Base-by-base conservation (phyloP, 495 filamentous ascomycete species). In the Penicillium chermesinum region DNA sequence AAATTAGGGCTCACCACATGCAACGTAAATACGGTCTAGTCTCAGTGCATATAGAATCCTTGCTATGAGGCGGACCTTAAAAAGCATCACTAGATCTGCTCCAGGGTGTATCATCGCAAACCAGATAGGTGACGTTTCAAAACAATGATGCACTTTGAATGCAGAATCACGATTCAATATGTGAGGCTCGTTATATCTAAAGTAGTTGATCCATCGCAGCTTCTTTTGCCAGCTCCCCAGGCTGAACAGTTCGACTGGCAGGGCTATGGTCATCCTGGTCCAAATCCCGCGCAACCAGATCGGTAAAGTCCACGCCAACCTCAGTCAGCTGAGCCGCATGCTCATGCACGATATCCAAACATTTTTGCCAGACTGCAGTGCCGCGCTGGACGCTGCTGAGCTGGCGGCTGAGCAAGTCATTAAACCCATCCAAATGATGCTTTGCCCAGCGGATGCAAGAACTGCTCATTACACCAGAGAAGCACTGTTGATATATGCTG, bases 381-480 rank as follows among this genome's bases (percentile, higher is more conserved):
- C 81, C 80, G 16, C 76, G 80, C 48, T 85, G 77, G 16, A 94
- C 82, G 37, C 84, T 85, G 65, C 87, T 89, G 39, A 99, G 67
- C 68, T 97, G 93, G 48, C 91, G 76, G 13, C 74, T 77, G 17
- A 99, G 74, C 32, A 91, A 78, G 17, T 70, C 78, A 58, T 96
- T 96, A 73, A 96, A 97, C 3, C 81, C 83, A 53, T 95, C 88
- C 2, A 96, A 79, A 54, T 94, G 82, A 62, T 91, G 84, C 62
- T 95, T 96, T 15, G 89, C 91, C 93, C 93, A 99, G 61, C 87
- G 89, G 41, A 99, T 91, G 55, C 88, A 90, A 3, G 90, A 89
- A 54, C 87, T 93, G 73, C 87, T 89, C 77, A 93, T 86, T 16
- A 81, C 68, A 16, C 85, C 75, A 2, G 91, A 86, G 63, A 97